These are phyloP conservation scores for Rhodotorula sp. DNA, from an alignment of 1,284 basidiomycete species.

Conservation along the genomic window DNA sequence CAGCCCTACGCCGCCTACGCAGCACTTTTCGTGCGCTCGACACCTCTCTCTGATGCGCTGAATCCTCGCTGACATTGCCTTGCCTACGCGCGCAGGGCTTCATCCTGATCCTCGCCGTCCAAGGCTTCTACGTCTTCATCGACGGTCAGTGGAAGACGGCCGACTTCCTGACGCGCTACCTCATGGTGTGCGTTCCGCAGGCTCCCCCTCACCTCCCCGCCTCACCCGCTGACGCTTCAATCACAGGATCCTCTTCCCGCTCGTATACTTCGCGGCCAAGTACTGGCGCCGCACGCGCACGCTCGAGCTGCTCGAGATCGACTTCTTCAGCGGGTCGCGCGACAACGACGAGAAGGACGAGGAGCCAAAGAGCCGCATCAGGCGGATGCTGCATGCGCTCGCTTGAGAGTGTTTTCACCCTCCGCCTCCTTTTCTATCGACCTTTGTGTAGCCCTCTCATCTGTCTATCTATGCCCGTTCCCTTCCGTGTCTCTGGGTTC, in stretches of 20 bases:
- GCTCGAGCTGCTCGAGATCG: conserved; percentile 12
- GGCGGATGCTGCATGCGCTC: background rate
- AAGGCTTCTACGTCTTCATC: conserved; percentile 23
- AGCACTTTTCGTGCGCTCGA: conserved; percentile 1
- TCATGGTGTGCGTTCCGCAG: conserved; percentile 10
- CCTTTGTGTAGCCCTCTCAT: too few relatives aligned
- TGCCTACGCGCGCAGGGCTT: conserved; percentile 2
- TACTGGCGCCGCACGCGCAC: background rate
- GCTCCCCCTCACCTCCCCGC: background rate
- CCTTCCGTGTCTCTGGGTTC: background rate
- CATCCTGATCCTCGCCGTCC: conserved; percentile 8
- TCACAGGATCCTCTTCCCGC: conserved; percentile 12
- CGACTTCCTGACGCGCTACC: conserved; percentile 18
- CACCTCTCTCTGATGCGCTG: background rate
- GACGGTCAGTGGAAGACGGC: background rate
- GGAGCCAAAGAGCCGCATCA: background rate
- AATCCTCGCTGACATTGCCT: background rate
- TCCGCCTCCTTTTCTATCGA: background rate
- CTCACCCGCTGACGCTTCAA: background rate
- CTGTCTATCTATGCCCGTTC: too few relatives aligned
- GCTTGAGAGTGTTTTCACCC: background rate
- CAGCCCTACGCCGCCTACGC: conserved; percentile 14
- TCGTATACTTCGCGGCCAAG: conserved; percentile 9
- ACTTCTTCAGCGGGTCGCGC: conserved; percentile 18
- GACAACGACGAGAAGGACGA: conserved; percentile 23